Conservation (phyloP, 176 grass and related monocot genomes). For the Cenchrus purpureus region DNA sequence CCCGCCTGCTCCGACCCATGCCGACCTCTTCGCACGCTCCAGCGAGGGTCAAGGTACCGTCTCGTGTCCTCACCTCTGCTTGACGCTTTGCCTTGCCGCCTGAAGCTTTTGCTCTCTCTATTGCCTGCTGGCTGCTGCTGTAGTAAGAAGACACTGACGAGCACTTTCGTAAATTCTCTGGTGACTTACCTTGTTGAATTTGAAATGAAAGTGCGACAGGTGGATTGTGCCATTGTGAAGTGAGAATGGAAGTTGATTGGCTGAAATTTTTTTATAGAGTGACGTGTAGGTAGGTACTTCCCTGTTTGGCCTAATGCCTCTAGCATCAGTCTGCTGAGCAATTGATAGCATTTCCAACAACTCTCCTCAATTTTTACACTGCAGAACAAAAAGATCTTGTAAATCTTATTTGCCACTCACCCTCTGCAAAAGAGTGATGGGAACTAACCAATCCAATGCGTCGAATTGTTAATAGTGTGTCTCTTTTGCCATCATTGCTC, state of each 20-base stretch:
- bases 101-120: constrained; percentile 10
- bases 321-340: neutral
- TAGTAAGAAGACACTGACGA: neutral
- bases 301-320: neutral
- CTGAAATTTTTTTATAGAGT: neutral
- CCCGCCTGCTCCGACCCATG: constrained; percentile 39
- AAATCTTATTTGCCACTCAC: neutral
- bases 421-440: neutral
- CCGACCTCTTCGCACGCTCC: constrained; percentile 53
- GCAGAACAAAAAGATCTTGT: constrained; percentile 2
- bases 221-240: neutral
- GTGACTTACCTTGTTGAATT: neutral
- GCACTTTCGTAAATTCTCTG: neutral
- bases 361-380: neutral
- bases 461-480: neutral
- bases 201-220: neutral
- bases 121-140: neutral
- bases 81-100: neutral
- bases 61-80: neutral
- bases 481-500: neutral
- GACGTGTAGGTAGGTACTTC: neutral
- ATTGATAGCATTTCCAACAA: constrained; percentile 4
- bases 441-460: constrained; percentile 9
- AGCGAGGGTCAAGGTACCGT: constrained; percentile 50
- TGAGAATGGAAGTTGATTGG: neutral